Evolutionary conservation across 2,329 filamentous ascomycete species (phyloP).

Genomic region (Claviceps sp.): DNA sequence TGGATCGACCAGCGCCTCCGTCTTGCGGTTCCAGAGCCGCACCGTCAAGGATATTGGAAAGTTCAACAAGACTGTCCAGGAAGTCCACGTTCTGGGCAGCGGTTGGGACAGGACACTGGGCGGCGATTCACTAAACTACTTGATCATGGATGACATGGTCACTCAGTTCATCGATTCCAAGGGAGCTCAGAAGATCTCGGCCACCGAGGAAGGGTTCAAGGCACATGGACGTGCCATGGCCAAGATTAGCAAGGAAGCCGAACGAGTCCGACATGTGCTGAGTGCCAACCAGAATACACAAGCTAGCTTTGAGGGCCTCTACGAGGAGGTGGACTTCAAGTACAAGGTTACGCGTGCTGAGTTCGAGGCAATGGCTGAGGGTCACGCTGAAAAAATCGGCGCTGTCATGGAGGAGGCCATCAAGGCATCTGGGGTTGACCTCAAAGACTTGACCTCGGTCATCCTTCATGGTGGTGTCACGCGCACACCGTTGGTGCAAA

Average conservation of each 20-base stretch:
- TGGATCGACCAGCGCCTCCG: constrained; percentile 79
- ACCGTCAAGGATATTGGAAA: constrained; percentile 83
- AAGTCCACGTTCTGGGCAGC: constrained; percentile 75
- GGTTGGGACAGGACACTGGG: constrained; percentile 86
- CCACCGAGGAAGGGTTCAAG: constrained; percentile 50
- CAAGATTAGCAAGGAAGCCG: constrained; percentile 86
- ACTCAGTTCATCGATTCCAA: constrained; percentile 60
- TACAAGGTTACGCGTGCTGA: constrained; percentile 71
- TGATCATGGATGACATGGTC: constrained; percentile 84
- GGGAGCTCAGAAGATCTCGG: constrained; percentile 49
- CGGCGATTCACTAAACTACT: constrained; percentile 74
- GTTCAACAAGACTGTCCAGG: constrained; percentile 93
- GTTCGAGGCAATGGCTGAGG: constrained; percentile 66
- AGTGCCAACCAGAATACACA: constrained; percentile 81
- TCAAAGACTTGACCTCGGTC: constrained; percentile 71
- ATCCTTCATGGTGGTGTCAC: constrained; percentile 87
- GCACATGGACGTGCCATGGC: constrained; percentile 72
- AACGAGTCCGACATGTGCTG: constrained; percentile 73
- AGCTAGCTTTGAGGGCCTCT: constrained; percentile 74
- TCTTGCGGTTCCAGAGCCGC: constrained; percentile 80
- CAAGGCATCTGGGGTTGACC: constrained; percentile 54
- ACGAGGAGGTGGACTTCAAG: constrained; percentile 84
- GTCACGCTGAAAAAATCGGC: constrained; percentile 54
- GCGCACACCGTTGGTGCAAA: constrained; percentile 89
- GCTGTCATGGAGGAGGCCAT: constrained; percentile 62